Evolutionary conservation across 495 filamentous ascomycete species (phyloP).

Genomic region (Penicillium odoratum): DNA sequence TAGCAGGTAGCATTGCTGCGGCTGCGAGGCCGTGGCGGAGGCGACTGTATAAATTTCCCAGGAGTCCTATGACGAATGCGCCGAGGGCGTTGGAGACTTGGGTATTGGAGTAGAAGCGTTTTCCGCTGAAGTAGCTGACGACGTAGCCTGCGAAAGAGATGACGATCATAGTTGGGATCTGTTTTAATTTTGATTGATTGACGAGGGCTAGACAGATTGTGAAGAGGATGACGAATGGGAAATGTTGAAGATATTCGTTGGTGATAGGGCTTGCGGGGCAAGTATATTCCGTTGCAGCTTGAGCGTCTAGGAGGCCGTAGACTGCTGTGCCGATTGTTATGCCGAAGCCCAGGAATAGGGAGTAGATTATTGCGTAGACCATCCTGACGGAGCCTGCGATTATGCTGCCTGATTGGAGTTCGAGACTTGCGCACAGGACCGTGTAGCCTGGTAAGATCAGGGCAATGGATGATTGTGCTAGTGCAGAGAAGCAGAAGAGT

Average conservation of each 20-base stretch:
- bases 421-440: conserved; percentile 78
- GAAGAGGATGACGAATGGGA: conserved; percentile 78
- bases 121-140: conserved; percentile 78
- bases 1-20: conserved; percentile 84
- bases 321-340: conserved; percentile 92
- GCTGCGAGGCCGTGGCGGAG: conserved; percentile 83
- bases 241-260: conserved; percentile 50
- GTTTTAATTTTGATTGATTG: conserved; percentile 88
- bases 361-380: conserved; percentile 96
- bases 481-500: conserved; percentile 86
- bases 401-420: conserved; percentile 83
- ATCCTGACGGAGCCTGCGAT: conserved; percentile 91
- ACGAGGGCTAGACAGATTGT: conserved; percentile 79
- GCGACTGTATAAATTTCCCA: conserved; percentile 86
- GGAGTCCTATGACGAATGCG: conserved; percentile 80
- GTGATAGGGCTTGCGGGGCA: conserved; percentile 59
- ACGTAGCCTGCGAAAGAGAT: conserved; percentile 84
- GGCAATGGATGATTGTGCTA: conserved; percentile 88
- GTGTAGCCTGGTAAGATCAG: conserved; percentile 90
- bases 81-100: conserved; percentile 81
- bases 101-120: conserved; percentile 70
- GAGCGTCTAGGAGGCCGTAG: conserved; percentile 76
- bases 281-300: conserved; percentile 71
- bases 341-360: conserved; percentile 92
- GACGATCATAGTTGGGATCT: conserved; percentile 80